Percentiles rank a stretch among this genome's conserved stretches.
phyloP scores from a whole-genome alignment of 148 eudicot genomes.

The Amaranthus palmeri region DNA sequence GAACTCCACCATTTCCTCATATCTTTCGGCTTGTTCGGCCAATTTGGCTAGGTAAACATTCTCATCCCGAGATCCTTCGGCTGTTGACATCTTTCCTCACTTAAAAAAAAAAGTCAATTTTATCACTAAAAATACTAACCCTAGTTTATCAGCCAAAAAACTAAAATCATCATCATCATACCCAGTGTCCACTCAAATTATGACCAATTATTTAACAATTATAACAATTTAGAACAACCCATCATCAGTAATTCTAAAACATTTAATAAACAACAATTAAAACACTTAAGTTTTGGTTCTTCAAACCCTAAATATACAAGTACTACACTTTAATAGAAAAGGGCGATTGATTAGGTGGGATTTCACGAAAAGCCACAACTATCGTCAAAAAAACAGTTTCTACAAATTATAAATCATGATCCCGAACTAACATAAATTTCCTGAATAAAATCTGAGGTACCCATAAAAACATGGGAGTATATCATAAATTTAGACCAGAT shows the following conservation, averaged over 20 bases:
- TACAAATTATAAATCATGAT: neutral
- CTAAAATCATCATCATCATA: neutral
- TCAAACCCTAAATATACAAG: no score
- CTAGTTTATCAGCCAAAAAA: neutral
- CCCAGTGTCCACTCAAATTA: neutral
- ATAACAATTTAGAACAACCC: neutral
- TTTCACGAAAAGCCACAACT: neutral
- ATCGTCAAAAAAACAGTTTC: no score
- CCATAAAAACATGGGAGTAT: neutral
- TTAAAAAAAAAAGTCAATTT: neutral
- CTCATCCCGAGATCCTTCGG: conserved; percentile 33
- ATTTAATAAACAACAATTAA: neutral
- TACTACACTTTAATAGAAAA: no score
- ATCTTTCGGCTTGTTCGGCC: conserved; percentile 41
- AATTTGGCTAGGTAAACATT: conserved; percentile 35
- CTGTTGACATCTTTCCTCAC: conserved; percentile 26
- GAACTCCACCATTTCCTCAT: conserved; percentile 40
- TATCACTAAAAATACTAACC: neutral
- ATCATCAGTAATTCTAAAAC: neutral
- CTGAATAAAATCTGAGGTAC: neutral
- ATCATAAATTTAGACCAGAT: conserved; percentile 15
- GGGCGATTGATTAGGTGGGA: no score
- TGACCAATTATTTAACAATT: neutral
- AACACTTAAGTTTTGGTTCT: neutral
- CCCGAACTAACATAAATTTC: neutral